Conservation (phyloP, 495 filamentous ascomycete species). For the Astrothelium macrocarpum region DNA sequence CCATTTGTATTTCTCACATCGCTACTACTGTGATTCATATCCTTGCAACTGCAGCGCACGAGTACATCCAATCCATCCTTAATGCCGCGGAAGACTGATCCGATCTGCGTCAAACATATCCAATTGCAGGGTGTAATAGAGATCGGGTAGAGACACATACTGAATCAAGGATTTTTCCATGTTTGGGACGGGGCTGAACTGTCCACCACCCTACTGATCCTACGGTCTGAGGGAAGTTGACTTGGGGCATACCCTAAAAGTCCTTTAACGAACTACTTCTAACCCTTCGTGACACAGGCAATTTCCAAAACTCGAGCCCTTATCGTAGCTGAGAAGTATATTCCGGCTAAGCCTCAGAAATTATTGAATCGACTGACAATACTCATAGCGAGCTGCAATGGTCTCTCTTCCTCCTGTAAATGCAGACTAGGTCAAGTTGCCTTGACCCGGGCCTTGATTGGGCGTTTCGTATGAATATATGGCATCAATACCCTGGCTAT, state of each 20-base stretch:
- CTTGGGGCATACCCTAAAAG: not conserved
- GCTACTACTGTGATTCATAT: not conserved
- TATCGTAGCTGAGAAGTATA: not conserved
- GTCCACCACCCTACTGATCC: not conserved
- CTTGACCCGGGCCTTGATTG: no score
- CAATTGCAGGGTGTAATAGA: not conserved
- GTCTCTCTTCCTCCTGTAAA: not conserved
- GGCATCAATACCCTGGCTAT: no score
- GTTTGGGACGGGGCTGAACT: not conserved
- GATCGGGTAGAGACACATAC: not conserved
- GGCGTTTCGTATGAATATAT: no score
- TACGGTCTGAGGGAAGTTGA: not conserved
- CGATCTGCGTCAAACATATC: not conserved
- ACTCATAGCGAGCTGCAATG: not conserved
- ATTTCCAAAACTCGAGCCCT: not conserved
- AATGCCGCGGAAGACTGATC: not conserved
- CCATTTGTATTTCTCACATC: not conserved
- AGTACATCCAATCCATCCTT: not conserved
- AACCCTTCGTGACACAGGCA: not conserved
- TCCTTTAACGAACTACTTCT: not conserved
- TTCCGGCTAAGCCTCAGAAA: not conserved
- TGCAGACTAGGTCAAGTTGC: no score
- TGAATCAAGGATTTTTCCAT: not conserved
- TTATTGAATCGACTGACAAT: not conserved
- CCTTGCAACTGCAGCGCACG: not conserved